Conservation (phyloP, 75 land plant species). For the Adiantum capillusveneris region DNA sequence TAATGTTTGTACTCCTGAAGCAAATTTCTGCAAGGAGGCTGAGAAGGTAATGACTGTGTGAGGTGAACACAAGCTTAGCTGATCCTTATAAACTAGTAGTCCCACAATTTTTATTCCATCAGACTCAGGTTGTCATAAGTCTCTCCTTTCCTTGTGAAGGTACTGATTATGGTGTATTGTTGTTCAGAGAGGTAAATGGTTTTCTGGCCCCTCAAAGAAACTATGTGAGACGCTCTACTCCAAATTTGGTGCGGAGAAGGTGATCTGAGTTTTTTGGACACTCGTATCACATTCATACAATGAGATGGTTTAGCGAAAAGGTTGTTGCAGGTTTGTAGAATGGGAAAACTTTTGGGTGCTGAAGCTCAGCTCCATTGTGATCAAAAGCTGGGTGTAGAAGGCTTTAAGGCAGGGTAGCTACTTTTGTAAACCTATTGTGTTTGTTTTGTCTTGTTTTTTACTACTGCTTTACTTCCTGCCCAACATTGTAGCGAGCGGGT, state of each 20-base stretch:
- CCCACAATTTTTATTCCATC: too few relatives aligned
- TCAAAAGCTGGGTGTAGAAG: too few relatives aligned
- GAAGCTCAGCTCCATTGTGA: too few relatives aligned
- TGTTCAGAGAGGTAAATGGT: not conserved
- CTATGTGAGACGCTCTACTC: not conserved
- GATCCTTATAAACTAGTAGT: slow-evolving; percentile 24
- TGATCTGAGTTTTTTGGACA: slow-evolving; percentile 22
- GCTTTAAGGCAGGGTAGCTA: too few relatives aligned
- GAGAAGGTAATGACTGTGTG: too few relatives aligned
- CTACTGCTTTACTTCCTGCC: too few relatives aligned
- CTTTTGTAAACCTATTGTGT: too few relatives aligned
- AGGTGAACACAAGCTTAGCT: too few relatives aligned
- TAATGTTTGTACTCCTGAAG: slow-evolving; percentile 27
- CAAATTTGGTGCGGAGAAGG: slow-evolving; percentile 37
- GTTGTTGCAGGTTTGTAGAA: slow-evolving; percentile 25
- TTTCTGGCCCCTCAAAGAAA: not conserved
- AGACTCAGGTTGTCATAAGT: not conserved
- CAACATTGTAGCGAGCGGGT: too few relatives aligned
- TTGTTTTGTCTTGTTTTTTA: too few relatives aligned
- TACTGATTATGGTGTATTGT: not conserved
- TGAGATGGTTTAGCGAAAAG: slow-evolving; percentile 30
- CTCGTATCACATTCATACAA: slow-evolving; percentile 36
- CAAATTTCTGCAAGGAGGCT: too few relatives aligned
- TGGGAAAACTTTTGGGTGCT: slow-evolving; percentile 30
- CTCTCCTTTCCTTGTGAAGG: too few relatives aligned